phyloP scores from a whole-genome alignment of 1,284 basidiomycete species.

The Golubevia pallescens region DNA sequence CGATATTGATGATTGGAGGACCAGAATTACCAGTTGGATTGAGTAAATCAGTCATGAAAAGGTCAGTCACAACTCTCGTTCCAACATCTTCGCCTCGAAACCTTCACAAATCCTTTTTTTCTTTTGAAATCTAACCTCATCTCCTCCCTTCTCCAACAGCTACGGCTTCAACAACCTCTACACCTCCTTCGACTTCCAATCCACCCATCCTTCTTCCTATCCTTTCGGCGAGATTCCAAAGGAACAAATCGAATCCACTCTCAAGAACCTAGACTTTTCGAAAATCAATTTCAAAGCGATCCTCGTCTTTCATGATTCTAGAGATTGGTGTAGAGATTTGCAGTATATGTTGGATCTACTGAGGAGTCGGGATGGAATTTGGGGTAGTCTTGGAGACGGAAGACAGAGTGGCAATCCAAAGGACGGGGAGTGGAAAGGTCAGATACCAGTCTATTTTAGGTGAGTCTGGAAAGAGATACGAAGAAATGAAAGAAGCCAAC shows the following conservation, averaged over 20 bases:
- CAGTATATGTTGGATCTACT: conserved; percentile 49
- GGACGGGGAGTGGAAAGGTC: conserved; percentile 16
- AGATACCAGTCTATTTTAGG: conserved; percentile 57
- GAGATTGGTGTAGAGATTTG: conserved; percentile 58
- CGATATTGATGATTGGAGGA: conserved; percentile 54
- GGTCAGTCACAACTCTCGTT: conserved; percentile 14
- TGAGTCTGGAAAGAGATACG: too few species aligned
- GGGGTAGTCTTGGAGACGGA: conserved; percentile 40
- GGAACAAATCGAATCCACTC: conserved; percentile 21
- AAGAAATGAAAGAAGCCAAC: too few species aligned
- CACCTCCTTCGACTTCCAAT: conserved; percentile 48
- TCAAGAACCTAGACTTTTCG: conserved; percentile 38
- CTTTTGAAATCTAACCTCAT: too few species aligned
- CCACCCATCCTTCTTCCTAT: conserved; percentile 37
- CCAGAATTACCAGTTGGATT: conserved; percentile 43
- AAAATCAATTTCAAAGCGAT: conserved; percentile 50
- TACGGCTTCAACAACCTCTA: conserved; percentile 55
- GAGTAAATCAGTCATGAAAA: conserved; percentile 37
- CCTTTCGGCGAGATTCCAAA: conserved; percentile 30
- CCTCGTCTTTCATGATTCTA: conserved; percentile 58
- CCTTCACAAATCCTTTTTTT: neutral
- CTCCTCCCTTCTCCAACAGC: neutral
- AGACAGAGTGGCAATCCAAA: neutral
- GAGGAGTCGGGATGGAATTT: conserved; percentile 41
- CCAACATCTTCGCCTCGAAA: neutral